Percentiles rank a stretch among this genome's conserved stretches.
These are phyloP conservation scores for Tinospora cordifolia DNA, from an alignment of 164 flowering plant species.

Conservation along the genomic window DNA sequence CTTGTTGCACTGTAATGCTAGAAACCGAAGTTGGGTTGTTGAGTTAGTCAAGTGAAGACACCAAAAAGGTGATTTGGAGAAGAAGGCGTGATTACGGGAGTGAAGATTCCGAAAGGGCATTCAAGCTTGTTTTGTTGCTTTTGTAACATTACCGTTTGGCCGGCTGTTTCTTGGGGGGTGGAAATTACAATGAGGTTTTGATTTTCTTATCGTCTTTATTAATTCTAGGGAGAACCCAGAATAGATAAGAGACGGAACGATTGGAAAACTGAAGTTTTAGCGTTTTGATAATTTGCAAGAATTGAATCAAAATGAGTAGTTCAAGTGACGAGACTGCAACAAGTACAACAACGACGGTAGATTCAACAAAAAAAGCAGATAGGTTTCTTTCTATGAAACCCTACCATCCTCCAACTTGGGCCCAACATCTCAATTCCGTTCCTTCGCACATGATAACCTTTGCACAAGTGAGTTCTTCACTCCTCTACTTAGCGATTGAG, in stretches of 20 bases:
- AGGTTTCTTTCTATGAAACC: conserved; percentile 7
- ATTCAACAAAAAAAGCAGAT: background rate
- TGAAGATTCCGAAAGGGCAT: background rate
- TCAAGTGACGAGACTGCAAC: background rate
- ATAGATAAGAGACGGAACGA: background rate
- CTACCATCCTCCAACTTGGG: conserved; percentile 80
- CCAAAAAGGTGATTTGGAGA: background rate
- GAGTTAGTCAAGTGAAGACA: conserved; percentile 7
- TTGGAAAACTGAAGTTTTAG: too few species aligned
- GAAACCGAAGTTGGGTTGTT: conserved; percentile 10
- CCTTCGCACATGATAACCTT: conserved; percentile 63
- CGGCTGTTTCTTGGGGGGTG: background rate
- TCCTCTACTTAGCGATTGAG: too few species aligned
- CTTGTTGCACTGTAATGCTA: conserved; percentile 11
- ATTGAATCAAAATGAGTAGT: background rate
- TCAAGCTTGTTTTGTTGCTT: background rate
- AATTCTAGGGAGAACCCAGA: background rate
- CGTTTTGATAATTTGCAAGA: too few species aligned
- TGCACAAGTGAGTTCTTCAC: conserved; percentile 43
- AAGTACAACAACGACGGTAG: too few species aligned
- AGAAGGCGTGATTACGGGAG: background rate
- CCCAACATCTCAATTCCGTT: conserved; percentile 56
- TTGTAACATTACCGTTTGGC: background rate
- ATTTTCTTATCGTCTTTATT: background rate
- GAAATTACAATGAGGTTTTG: background rate